Base-by-base conservation (phyloP, 768 basidiomycete species). In the Phaffia australis region DNA sequence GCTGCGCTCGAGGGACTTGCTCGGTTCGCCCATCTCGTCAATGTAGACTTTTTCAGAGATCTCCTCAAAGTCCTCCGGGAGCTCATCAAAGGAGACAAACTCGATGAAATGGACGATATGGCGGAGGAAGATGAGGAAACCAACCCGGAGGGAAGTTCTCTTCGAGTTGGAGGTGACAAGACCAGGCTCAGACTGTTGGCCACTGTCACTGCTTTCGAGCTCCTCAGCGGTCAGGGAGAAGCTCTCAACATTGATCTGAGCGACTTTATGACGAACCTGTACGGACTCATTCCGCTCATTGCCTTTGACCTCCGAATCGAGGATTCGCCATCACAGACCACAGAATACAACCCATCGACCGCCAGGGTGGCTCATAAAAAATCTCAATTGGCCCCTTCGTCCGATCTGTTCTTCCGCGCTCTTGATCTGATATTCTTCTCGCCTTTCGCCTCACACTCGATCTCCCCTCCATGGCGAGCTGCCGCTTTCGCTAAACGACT, bases 31-130 rank as follows among this genome's bases (percentile, higher is more conserved):
- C 95, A 98, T 75, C 83, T 97, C 66, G 91, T 99, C 76, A 99
- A 95, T 77, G 83, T 98, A 71, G 93, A 99, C 76, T 98, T 99
- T 79, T 99, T 98, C 83, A 86, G 87, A 73, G 95, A 99, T 78
- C 80, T 99, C 56, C 82, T 99, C 80, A 81, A 83, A 63, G 89
- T 92, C 6, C 80, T 99, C 46, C 88, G 88, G 77, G 81, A 81
- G 66, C 82, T 93, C 66, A 83, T 93, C 72, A 73, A 79, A 60
- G 83, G 83, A 69, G 75, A 76, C 51, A 67, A 70, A 65, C 67
- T 65, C 30, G 69, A 70, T 42, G 58, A 63, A 48, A 54, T 64
- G 11, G 69, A 62, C 32, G 71, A 70, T 25, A 29, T 46, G 27
- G 60, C 59, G 35, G 65, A 51, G 32, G 54, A 58, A 18, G 79